A percentile compares a stretch with the other conserved stretches of the same genome.
These are phyloP conservation scores for Ogataea pilisensis DNA, from an alignment of 805 yeast species.

Conservation along the genomic window DNA sequence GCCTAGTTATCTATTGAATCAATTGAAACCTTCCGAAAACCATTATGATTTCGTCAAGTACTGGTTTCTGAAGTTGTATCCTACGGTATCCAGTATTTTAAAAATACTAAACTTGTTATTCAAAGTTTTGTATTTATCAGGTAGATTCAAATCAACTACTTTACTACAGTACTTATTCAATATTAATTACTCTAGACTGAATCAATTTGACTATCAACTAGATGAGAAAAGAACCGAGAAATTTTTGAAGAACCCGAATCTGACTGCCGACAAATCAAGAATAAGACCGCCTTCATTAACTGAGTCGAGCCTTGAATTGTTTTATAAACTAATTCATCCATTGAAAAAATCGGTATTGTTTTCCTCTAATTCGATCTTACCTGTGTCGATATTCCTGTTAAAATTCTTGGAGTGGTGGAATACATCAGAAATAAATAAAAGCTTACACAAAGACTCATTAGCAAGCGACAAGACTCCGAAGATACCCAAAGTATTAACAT, in stretches of 20 bases:
- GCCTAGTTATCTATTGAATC: slow-evolving; percentile 54
- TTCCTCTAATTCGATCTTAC: slow-evolving; percentile 50
- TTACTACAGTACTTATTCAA: slow-evolving; percentile 56
- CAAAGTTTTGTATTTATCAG: slow-evolving; percentile 63
- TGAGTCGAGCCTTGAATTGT: slow-evolving; percentile 31
- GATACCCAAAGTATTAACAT: slow-evolving; percentile 30
- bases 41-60: slow-evolving; percentile 25
- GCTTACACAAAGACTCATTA: slow-evolving; percentile 42
- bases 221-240: slow-evolving; percentile 26
- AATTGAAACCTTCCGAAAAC: slow-evolving; percentile 31
- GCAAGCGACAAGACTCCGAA: slow-evolving; percentile 10
- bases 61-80: slow-evolving; percentile 57
- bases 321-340: slow-evolving; percentile 16
- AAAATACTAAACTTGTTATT: slow-evolving; percentile 51
- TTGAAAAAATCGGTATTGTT: slow-evolving; percentile 22
- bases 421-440: slow-evolving; percentile 62
- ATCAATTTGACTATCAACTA: slow-evolving; percentile 43
- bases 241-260: slow-evolving; percentile 8
- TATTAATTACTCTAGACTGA: slow-evolving; percentile 63
- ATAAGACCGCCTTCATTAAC: slow-evolving; percentile 38
- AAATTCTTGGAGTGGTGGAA: slow-evolving; percentile 95
- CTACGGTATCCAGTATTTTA: slow-evolving; percentile 45
- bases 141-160: slow-evolving; percentile 59
- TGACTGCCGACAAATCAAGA: slow-evolving; percentile 21
- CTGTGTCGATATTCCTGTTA: slow-evolving; percentile 73